These are phyloP conservation scores for Pluteus cervinus DNA, from an alignment of 768 basidiomycete species.

Conservation along the genomic window DNA sequence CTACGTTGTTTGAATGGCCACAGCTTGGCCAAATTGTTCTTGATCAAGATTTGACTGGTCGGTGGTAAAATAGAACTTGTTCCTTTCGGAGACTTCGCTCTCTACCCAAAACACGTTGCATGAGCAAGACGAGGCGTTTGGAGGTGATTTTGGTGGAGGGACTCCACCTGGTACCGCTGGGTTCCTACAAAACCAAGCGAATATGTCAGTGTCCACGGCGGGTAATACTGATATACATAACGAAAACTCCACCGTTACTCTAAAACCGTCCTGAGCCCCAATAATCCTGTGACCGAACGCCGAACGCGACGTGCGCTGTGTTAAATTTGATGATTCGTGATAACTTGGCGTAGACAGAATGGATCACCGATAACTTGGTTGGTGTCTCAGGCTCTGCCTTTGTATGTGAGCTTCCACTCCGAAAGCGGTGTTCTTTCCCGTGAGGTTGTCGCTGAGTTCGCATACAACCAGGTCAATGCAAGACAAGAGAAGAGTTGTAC, in stretches of 20 bases:
- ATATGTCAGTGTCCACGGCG: slow-evolving; percentile 68
- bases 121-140: slow-evolving; percentile 92
- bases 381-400: too few relatives aligned
- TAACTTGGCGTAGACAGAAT: slow-evolving; percentile 88
- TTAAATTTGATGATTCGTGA: slow-evolving; percentile 98
- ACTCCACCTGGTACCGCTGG: slow-evolving; percentile 94
- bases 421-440: too few relatives aligned
- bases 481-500: too few relatives aligned
- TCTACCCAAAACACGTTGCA: slow-evolving; percentile 99
- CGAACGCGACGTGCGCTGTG: slow-evolving; percentile 82
- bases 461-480: too few relatives aligned
- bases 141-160: slow-evolving; percentile 98
- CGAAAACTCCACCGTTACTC: slow-evolving; percentile 92
- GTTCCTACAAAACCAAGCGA: slow-evolving; percentile 53
- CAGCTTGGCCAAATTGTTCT: slow-evolving; percentile 72
- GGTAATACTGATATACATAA: slow-evolving; percentile 96
- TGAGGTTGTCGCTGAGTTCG: too few relatives aligned
- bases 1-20: slow-evolving; percentile 83
- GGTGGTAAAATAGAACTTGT: slow-evolving; percentile 96
- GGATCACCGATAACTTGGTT: slow-evolving; percentile 97
- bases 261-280: slow-evolving; percentile 75
- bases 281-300: slow-evolving; percentile 72
- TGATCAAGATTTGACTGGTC: slow-evolving; percentile 69
- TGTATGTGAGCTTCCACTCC: too few relatives aligned
- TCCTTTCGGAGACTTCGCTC: slow-evolving; percentile 87